A percentile compares a stretch with the other conserved stretches of the same genome.
These are phyloP conservation scores for Scenedesmus sp. DNA, from an alignment of 163 green algal genomes.

Conservation along the genomic window DNA sequence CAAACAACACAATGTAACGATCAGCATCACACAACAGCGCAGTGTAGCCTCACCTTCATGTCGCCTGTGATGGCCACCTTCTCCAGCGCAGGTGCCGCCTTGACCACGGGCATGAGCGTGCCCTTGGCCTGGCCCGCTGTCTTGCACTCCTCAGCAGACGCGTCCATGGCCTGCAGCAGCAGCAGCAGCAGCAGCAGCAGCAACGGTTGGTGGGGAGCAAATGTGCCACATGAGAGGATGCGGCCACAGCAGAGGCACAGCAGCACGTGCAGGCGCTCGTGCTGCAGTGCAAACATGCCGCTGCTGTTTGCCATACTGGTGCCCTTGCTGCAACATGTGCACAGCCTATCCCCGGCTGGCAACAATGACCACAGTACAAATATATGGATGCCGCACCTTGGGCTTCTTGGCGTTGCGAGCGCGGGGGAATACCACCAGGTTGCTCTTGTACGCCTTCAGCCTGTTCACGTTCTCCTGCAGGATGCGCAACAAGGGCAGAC, in stretches of 20 bases:
- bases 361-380: neutral
- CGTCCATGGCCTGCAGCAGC: constrained; percentile 83
- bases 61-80: constrained; percentile 90
- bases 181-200: neutral
- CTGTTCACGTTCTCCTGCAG: constrained; percentile 92
- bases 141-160: constrained; percentile 78
- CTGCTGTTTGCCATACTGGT: neutral
- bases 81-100: constrained; percentile 75
- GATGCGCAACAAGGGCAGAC: neutral
- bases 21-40: neutral
- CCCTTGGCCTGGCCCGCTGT: constrained; percentile 84
- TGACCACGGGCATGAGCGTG: constrained; percentile 82
- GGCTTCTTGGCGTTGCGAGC: constrained; percentile 88
- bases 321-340: no score
- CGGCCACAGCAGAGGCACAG: no score
- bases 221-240: no score
- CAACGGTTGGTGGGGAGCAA: no score
- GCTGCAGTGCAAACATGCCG: neutral
- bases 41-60: constrained; percentile 75
- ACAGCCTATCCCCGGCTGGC: no score
- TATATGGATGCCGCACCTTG: constrained; percentile 70
- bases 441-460: constrained; percentile 98
- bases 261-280: neutral
- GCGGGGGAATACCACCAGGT: constrained; percentile 96
- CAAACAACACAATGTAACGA: no score